Conservation (phyloP, 2,329 filamentous ascomycete species). For the Curvularia sp. region DNA sequence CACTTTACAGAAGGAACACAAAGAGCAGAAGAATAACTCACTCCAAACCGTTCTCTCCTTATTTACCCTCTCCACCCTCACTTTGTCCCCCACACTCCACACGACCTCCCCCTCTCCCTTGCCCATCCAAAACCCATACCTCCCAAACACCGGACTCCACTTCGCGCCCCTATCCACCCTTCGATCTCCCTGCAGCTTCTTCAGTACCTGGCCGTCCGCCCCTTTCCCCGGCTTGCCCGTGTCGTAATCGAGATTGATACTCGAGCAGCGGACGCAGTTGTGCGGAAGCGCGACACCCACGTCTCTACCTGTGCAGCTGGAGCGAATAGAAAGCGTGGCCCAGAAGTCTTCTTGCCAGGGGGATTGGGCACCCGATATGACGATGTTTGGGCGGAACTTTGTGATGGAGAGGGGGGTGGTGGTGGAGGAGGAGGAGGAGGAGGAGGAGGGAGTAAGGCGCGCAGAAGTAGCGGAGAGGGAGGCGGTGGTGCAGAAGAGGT, state of each 20-base stretch:
- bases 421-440: slow-evolving; percentile 24
- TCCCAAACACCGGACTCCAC: slow-evolving; percentile 58
- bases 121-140: slow-evolving; percentile 51
- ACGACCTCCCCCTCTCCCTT: slow-evolving; percentile 13
- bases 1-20: too few species aligned
- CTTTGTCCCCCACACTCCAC: slow-evolving; percentile 53
- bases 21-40: slow-evolving; percentile 34
- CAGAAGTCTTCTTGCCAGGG: slow-evolving; percentile 58
- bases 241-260: slow-evolving; percentile 57
- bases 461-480: slow-evolving; percentile 72
- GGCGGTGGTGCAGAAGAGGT: slow-evolving; percentile 72
- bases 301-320: slow-evolving; percentile 20
- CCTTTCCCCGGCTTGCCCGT: slow-evolving; percentile 52
- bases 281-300: slow-evolving; percentile 50
- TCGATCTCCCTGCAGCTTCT: slow-evolving; percentile 54
- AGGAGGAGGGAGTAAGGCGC: slow-evolving; percentile 41
- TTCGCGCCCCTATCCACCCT: slow-evolving; percentile 55
- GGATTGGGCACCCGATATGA: slow-evolving; percentile 50
- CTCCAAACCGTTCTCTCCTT: slow-evolving; percentile 53
- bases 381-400: slow-evolving; percentile 58
- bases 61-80: slow-evolving; percentile 51
- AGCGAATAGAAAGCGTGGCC: slow-evolving; percentile 47
- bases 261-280: slow-evolving; percentile 56
- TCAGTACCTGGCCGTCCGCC: slow-evolving; percentile 52
- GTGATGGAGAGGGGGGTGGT: slow-evolving; percentile 50